A percentile compares a stretch with the other conserved stretches of the same genome.
These are phyloP conservation scores for Starmerella etchellsii DNA, from an alignment of 805 yeast genomes.

Conservation along the genomic window DNA sequence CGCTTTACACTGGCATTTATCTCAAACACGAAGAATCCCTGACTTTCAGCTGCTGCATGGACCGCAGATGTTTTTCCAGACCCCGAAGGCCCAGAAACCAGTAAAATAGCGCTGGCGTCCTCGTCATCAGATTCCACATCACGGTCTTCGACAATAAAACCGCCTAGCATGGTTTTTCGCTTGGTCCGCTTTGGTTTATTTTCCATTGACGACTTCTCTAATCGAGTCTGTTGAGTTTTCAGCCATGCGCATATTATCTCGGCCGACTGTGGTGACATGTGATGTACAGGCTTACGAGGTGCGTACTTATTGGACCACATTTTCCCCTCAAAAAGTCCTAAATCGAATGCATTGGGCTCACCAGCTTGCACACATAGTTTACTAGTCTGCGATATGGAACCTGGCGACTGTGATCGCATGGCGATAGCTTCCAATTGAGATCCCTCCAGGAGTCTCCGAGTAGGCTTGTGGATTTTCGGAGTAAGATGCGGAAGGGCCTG, in stretches of 20 bases:
- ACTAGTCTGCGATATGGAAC: neutral
- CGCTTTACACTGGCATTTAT: constrained; percentile 63
- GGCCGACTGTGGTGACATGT: constrained; percentile 4
- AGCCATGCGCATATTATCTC: constrained; percentile 11
- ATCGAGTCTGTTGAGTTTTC: neutral
- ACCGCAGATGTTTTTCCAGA: constrained; percentile 68
- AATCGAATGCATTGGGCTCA: constrained; percentile 18
- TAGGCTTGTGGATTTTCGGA: neutral
- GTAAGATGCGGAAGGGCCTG: no score
- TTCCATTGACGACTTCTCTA: neutral
- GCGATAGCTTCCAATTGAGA: constrained; percentile 1
- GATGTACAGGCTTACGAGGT: constrained; percentile 10
- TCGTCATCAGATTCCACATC: constrained; percentile 17
- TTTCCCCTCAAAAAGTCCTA: constrained; percentile 21
- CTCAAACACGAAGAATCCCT: constrained; percentile 67
- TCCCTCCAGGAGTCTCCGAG: neutral
- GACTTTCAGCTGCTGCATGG: constrained; percentile 48
- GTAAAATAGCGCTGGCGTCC: constrained; percentile 30
- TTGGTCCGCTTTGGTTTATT: neutral
- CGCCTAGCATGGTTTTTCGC: constrained; percentile 15
- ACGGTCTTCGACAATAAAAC: constrained; percentile 24
- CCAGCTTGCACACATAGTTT: neutral
- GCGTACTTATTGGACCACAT: constrained; percentile 24
- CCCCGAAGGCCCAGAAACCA: constrained; percentile 51
- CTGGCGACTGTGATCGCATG: neutral